Base-by-base conservation (phyloP, 768 basidiomycete genomes). In the Dendrothele bispora region DNA sequence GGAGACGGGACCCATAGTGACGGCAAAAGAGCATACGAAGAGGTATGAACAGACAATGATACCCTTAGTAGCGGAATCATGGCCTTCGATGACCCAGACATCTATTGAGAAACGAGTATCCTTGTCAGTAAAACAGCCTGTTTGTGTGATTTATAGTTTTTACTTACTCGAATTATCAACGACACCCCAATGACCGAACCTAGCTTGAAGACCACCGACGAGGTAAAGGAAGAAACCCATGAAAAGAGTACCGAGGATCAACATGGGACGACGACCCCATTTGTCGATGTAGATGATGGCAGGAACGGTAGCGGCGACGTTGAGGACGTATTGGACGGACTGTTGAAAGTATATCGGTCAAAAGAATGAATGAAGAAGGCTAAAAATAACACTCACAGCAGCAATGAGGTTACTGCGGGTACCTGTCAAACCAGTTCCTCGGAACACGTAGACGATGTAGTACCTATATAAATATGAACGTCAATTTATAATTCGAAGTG, bases 211-310 rank as follows among this genome's bases (percentile, higher is more conserved):
- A 44, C 83, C 85, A 44, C 88, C 88, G 55, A 90, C 88, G 40
- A 88, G 79, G 71, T 73, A 83, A 55, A 90, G 76, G 74, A 79
- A 90, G 73, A 84, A 81, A 40, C 83, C 83, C 88, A 90, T 88
- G 48, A 80, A 60, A 3, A 80, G 63, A 3, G 82, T 79, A 24
- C 84, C 88, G 41, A 66, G 66, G 48, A 91, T 69, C 2, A 91
- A 70, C 73, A 90, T 84, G 6, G 88, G 87, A 17, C 87, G 77
- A 32, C 88, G 84, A 49, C 88, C 88, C 84, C 86, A 88, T 64
- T 71, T 75, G 63, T 91, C 88, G 56, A 88, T 86, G 67, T 80
- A 88, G 57, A 75, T 67, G 53, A 77, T 77, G 7, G 75, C 75
- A 20, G 75, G 75, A 24, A 77, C 67, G 56, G 68, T 84, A 30